These are phyloP conservation scores for Pezicula carpinea DNA, from an alignment of 2,329 filamentous ascomycete species.

Conservation along the genomic window DNA sequence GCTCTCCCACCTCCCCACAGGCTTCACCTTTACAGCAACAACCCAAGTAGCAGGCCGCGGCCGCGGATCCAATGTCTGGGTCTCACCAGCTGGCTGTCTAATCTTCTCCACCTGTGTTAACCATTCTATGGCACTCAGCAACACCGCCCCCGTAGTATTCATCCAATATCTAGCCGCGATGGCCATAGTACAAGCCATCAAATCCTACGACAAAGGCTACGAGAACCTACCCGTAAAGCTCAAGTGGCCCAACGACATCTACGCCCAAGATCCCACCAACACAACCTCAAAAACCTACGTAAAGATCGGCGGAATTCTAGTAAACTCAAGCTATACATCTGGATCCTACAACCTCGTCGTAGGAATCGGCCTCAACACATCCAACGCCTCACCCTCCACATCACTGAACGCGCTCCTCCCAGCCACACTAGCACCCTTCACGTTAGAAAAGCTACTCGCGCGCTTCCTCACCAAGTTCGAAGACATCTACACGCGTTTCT, in stretches of 20 bases:
- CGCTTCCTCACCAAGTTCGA: slow-evolving; percentile 77
- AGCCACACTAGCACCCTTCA: slow-evolving; percentile 48
- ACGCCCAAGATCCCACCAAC: slow-evolving; percentile 60
- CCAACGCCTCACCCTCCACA: slow-evolving; percentile 80
- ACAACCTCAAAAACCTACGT: slow-evolving; percentile 54
- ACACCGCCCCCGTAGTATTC: slow-evolving; percentile 79
- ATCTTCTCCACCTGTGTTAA: slow-evolving; percentile 87
- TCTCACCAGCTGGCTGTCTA: slow-evolving; percentile 79
- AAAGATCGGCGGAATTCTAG: slow-evolving; percentile 90
- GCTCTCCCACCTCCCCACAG: slow-evolving; percentile 70
- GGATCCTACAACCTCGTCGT: slow-evolving; percentile 80
- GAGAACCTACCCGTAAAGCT: slow-evolving; percentile 72
- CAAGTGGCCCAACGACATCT: slow-evolving; percentile 98
- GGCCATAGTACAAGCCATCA: slow-evolving; percentile 79
- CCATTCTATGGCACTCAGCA: slow-evolving; percentile 69
- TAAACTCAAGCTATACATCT: slow-evolving; percentile 77
- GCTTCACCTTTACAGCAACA: slow-evolving; percentile 84
- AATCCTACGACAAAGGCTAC: slow-evolving; percentile 74
- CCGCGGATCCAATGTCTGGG: slow-evolving; percentile 89
- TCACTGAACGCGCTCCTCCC: slow-evolving; percentile 73
- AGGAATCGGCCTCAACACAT: slow-evolving; percentile 82
- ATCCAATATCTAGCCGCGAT: slow-evolving; percentile 90
- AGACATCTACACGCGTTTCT: slow-evolving; percentile 69
- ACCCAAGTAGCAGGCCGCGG: slow-evolving; percentile 85
- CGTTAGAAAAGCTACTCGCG: slow-evolving; percentile 76